Conservation (phyloP, 1,284 basidiomycete species). For the Ganoderma lucidum region DNA sequence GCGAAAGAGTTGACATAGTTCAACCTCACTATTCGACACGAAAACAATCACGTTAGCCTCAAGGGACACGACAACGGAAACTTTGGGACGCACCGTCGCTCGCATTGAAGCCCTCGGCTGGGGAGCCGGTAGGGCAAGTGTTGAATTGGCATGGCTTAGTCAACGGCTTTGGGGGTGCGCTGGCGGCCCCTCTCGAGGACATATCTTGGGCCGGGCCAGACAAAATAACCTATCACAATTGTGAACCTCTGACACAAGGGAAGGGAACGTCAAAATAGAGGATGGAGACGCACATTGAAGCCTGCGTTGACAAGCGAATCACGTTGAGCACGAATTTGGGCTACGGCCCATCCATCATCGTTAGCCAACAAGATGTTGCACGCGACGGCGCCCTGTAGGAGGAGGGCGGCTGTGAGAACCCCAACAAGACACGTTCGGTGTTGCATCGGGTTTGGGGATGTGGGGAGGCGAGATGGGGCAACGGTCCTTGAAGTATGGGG, state of each 20-base stretch:
- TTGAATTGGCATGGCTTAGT: slow-evolving; percentile 50
- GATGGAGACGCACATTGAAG: slow-evolving; percentile 45
- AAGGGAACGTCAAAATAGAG: not conserved
- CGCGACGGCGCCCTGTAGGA: slow-evolving; percentile 3
- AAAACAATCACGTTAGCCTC: not conserved
- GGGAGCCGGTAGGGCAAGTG: slow-evolving; percentile 51
- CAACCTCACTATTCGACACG: slow-evolving; percentile 36
- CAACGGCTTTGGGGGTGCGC: slow-evolving; percentile 35
- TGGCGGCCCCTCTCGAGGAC: slow-evolving; percentile 51
- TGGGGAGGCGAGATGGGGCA: too few relatives aligned
- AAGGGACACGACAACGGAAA: not conserved
- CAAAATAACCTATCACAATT: slow-evolving; percentile 45
- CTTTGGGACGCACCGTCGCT: slow-evolving; percentile 46
- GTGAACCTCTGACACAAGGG: not conserved
- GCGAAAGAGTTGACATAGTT: slow-evolving; percentile 47
- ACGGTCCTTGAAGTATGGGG: too few relatives aligned
- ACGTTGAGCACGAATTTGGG: slow-evolving; percentile 55
- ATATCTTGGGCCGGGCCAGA: slow-evolving; percentile 50
- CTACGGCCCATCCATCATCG: slow-evolving; percentile 62
- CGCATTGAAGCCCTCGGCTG: slow-evolving; percentile 51
- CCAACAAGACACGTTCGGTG: slow-evolving; percentile 9
- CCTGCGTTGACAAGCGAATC: slow-evolving; percentile 49
- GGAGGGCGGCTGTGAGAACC: slow-evolving; percentile 1
- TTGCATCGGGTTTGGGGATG: slow-evolving; percentile 8
- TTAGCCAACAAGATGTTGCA: slow-evolving; percentile 49